Conservation (phyloP, 2,329 filamentous ascomycete genomes). For the Aspergillus glaucus region DNA sequence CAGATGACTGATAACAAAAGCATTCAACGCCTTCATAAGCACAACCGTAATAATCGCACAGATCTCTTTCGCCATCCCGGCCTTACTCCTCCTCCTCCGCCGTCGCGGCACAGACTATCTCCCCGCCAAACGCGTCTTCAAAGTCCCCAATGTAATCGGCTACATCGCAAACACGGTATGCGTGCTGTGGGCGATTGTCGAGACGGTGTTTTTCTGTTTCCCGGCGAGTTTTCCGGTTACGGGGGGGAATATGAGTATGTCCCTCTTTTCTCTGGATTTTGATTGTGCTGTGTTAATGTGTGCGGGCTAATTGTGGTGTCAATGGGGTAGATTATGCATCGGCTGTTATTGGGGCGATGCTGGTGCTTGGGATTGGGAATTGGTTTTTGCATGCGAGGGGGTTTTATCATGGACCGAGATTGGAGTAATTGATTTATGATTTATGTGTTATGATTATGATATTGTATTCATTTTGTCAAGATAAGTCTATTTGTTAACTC, state of each 20-base stretch:
- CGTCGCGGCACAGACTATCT: slow-evolving; percentile 11
- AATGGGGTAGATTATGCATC: slow-evolving; percentile 13
- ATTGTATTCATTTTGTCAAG: too few relatives aligned
- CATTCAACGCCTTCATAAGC: slow-evolving; percentile 19
- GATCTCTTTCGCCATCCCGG: slow-evolving; percentile 17
- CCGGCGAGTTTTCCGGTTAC: slow-evolving; percentile 12
- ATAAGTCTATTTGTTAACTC: too few relatives aligned
- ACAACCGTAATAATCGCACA: slow-evolving; percentile 18
- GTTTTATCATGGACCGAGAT: slow-evolving; percentile 16
- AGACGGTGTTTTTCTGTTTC: slow-evolving; percentile 17
- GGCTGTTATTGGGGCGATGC: slow-evolving; percentile 12
- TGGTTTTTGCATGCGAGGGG: slow-evolving; percentile 15
- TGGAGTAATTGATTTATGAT: slow-evolving; percentile 5
- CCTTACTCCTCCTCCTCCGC: slow-evolving; percentile 11
- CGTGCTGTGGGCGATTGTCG: slow-evolving; percentile 13
- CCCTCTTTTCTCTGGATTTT: background rate
- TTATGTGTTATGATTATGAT: too few relatives aligned
- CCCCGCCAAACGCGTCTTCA: slow-evolving; percentile 9
- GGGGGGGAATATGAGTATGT: slow-evolving; percentile 19
- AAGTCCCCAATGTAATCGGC: slow-evolving; percentile 8
- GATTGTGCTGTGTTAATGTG: background rate
- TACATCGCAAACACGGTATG: slow-evolving; percentile 10
- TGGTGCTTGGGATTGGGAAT: slow-evolving; percentile 14
- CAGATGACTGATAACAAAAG: slow-evolving; percentile 2
- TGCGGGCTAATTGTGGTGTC: background rate